Evolutionary conservation across 75 land plant species (phyloP), one percentile per base, ranked within the genome.

Genomic region (Cunninghamia lanceolata): DNA sequence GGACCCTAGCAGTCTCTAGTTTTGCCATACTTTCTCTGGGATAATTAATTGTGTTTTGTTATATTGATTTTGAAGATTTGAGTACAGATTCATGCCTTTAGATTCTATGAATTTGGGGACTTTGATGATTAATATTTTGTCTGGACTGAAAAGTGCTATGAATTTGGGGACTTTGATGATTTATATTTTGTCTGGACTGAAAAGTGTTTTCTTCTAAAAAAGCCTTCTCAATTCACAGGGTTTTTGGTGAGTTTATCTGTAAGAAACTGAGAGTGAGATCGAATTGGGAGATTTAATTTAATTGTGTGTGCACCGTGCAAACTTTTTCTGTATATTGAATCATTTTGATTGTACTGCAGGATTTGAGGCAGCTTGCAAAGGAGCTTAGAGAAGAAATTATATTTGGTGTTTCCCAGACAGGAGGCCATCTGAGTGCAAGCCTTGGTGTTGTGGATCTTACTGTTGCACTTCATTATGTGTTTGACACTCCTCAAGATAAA

Each of bases 381-480:
- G 97, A 96, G 84, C 88, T 94, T 11, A 89, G 97, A 82, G 89
- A 92, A 50, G 96, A 96, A 7, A 94, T 94, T 15, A 94, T 96
- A 17, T 83, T 92, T 85, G 85, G 87, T 10, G 97, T 96, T 7
- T 86, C 97, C 50, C 88, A 94, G 50, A 96, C 95, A 3, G 97
- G 97, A 28, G 97, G 97, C 46, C 97, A 96, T 92, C 85, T 96
- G 34, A 94, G 97, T 68, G 78, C 96, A 84, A 95, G 95, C 86
- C 85, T 96, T 39, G 98, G 96, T 19, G 98, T 96, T 16, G 96
- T 96, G 85, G 98, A 96, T 75, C 90, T 96, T 34, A 77, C 96
- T 15, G 94, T 96, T 46, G 98, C 98, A 39, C 88, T 96, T 10
- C 98, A 96, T 73, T 93, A 95, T 95, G 98, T 96, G 1, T 96